A percentile compares a stretch with the other conserved stretches of the same genome.
Conservation (phyloP, 495 filamentous ascomycete genomes). For the Tetracladium setigerum region DNA sequence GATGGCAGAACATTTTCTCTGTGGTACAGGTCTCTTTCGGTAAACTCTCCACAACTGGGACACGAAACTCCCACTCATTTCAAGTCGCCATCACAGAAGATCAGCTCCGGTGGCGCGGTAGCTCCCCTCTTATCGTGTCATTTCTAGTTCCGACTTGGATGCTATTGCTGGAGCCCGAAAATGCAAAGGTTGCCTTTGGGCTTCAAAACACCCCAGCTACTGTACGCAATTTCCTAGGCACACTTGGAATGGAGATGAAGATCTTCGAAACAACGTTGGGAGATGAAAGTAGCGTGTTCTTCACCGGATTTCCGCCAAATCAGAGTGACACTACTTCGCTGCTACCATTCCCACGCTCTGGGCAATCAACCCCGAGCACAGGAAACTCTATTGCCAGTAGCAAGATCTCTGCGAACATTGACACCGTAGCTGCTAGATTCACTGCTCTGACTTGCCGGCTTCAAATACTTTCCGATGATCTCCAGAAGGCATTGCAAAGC, state of each 20-base stretch:
- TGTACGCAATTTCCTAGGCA: conserved; percentile 1
- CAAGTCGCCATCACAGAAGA: conserved; percentile 22
- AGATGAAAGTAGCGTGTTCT: conserved; percentile 24
- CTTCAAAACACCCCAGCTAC: conserved; percentile 10
- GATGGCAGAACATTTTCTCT: conserved; percentile 22
- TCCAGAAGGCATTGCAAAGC: conserved; percentile 6
- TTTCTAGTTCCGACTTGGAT: conserved; percentile 30
- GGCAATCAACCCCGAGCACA: neutral
- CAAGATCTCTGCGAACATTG: conserved; percentile 1
- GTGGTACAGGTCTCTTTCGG: conserved; percentile 30
- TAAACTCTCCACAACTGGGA: conserved; percentile 16
- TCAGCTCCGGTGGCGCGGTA: conserved; percentile 25
- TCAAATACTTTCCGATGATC: conserved; percentile 9
- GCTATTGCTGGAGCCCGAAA: too few relatives aligned
- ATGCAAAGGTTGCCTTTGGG: conserved; percentile 17
- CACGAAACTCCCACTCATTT: conserved; percentile 21
- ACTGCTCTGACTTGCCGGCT: conserved; percentile 8
- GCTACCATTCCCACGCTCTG: conserved; percentile 6
- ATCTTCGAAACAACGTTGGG: conserved; percentile 20
- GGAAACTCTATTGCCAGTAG: neutral
- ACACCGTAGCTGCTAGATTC: neutral
- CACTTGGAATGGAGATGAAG: conserved; percentile 13
- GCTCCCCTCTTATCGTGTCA: conserved; percentile 30
- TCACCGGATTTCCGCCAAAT: conserved; percentile 28
- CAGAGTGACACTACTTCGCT: conserved; percentile 8